Base-by-base conservation (phyloP, 306 rosid species). In the Boehmeria nivea region DNA sequence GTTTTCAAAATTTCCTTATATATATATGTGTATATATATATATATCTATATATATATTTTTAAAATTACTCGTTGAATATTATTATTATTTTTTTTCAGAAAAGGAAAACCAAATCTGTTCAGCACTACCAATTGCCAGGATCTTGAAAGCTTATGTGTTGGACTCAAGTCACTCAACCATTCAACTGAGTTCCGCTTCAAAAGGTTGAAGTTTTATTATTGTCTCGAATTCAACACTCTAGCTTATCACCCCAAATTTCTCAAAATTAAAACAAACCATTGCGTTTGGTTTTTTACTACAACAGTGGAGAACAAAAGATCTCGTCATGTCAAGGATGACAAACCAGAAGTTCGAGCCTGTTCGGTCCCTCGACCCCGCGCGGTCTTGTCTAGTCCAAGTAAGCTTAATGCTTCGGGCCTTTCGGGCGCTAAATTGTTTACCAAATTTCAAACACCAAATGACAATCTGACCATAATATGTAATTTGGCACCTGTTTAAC, bases 321-420 rank as follows among this genome's bases (percentile, higher is more conserved):
- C 22, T 50, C 59, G 15, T 26, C 39, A 25, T 56, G 69, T 55
- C 27, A 58, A 66, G 26, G 60, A 42, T 52, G 21, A 60, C 21
- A 72, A 49, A 52, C 46, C 37, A 49, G 59, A 61, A 63, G 61
- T 45, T 11, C 62, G 58, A 54, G 54, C 69, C 19, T 52, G 58
- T 55, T 65, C 65, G 22, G 52, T 54, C 34, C 59, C 66, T 6
- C 80, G 79, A 17, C 93, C 93, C 6, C 85, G 85, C 2, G 93
- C 87, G 2, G 79, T 84, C 23, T 59, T 84, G 59, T 84, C 87
- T 15, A 84, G 93, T 56, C 93, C 85, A 6, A 84, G 87, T 84
- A 72, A 54, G 18, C n/a, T n/a, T n/a, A n/a, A n/a, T n/a, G n/a
- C n/a, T n/a, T n/a, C n/a, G n/a, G n/a, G n/a, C n/a, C n/a, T n/a